phyloP scores from a whole-genome alignment of 768 basidiomycete species.

The Russula dissimulans region DNA sequence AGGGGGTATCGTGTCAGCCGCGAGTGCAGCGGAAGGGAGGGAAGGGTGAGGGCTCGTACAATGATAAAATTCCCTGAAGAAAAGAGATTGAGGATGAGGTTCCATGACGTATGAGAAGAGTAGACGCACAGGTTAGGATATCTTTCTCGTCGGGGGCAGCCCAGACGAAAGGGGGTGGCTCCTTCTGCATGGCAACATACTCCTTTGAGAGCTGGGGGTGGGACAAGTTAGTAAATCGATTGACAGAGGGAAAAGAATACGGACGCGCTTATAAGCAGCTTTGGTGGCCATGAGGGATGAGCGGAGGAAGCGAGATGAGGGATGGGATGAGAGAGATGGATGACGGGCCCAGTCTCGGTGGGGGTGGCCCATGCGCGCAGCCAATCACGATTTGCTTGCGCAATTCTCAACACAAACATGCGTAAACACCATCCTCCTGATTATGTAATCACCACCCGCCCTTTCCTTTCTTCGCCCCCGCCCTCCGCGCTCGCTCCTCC shows the following conservation, averaged over 20 bases:
- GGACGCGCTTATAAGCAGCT: conserved; percentile 77
- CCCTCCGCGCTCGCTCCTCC: conserved; percentile 65
- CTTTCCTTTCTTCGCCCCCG: conserved; percentile 23
- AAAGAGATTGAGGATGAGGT: background rate
- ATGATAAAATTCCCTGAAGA: conserved; percentile 87
- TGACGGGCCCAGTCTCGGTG: too few species aligned
- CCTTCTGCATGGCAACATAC: conserved; percentile 83
- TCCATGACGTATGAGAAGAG: background rate
- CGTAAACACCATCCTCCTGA: background rate
- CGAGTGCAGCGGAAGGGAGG: background rate
- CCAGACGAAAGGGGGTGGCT: conserved; percentile 94
- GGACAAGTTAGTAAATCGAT: background rate
- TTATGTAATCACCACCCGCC: conserved; percentile 22
- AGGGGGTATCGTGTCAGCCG: conserved; percentile 13
- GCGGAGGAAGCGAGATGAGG: background rate
- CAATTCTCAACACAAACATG: too few species aligned
- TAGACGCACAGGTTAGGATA: conserved; percentile 77
- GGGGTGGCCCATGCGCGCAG: too few species aligned
- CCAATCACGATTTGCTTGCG: too few species aligned
- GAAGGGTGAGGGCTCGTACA: conserved; percentile 35
- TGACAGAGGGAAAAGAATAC: conserved; percentile 11
- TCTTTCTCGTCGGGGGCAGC: conserved; percentile 97
- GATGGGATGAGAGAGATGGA: background rate
- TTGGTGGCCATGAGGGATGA: conserved; percentile 61
- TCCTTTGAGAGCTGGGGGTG: conserved; percentile 69